Base-by-base conservation (phyloP, 2,329 filamentous ascomycete genomes). In the Ilyonectria destructans region DNA sequence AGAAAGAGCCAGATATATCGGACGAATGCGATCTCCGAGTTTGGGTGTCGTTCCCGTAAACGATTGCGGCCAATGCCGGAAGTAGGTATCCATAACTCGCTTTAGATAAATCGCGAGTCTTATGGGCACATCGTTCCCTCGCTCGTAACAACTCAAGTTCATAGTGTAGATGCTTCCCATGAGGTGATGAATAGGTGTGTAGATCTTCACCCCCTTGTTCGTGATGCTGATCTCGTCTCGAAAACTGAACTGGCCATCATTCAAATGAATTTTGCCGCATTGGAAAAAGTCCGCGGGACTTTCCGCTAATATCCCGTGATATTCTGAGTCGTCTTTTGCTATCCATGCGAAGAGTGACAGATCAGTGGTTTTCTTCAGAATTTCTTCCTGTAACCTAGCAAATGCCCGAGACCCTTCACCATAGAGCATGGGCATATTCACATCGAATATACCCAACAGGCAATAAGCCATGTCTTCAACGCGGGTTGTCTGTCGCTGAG, bases 381-480 rank as follows among this genome's bases (percentile, higher is more conserved):
- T 21, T 21, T 52, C 29, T 19, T 35, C 26, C 49, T 33, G 49
- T 23, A 52, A 6, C 29, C 49, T 7, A 21, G 49, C 4, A 12
- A 52, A 52, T 8, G 49, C 49, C 10, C 29, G 49, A 13, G 29
- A 12, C 17, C n/a, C 49, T 35, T 52, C 49, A 21, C 49, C 49
- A 3, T 52, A 52, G 10, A 52, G 29, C 49, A 52, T 52, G 4
- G 49, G n/a, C 49, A 52, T 52, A 19, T 33, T 52, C 4, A 21
- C 29, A 13, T 52, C 17, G 29, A 52, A 52, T 2, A 52, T 13
- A 6, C 29, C 49, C 29, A 52, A 21, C 10, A 52, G n/a, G 29
- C 49, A 52, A 15, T 54, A 54, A 21, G 49, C 29, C 49, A 21
- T 35, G 29, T 54, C 49, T 35, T 54, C 49, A 7, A 54, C 12